Evolutionary conservation across 305 asterid species (phyloP), one percentile per base, ranked within the genome.

Genomic region (Salvia sclarea): DNA sequence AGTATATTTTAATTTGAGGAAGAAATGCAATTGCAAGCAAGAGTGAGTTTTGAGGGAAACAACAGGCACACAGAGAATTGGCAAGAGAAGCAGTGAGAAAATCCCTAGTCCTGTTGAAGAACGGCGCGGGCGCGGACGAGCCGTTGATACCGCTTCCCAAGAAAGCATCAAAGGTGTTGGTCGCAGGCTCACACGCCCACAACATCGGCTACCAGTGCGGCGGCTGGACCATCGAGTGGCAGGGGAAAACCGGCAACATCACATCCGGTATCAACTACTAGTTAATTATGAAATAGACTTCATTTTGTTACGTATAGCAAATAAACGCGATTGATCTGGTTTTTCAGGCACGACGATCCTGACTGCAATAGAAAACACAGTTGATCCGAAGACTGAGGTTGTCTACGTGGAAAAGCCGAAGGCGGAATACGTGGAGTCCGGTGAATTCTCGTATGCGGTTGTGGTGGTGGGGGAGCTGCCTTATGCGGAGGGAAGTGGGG

Each of bases 191-290:
- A 8, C 91, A 85, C 24, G 86, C 91, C 3, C 35, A 85, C 74
- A 53, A 85, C 64, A 66, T 85, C 1, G 88, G 91, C 50, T 63
- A 72, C 59, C 90, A 85, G 31, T 85, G 90, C 14, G 88, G 90
- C 13, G 90, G 88, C 1, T 85, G 88, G 91, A 85, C 90, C 3
- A 80, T 85, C 28, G 73, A 68, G 33, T 85, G 90, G 90, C 90
- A 80, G 16, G 90, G 91, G 30, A 33, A 24, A 6, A 24, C 77
- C n/a, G 86, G 86, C 54, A 85, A 85, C 59, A 70, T 75, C 21
- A 85, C 91, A 44, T 47, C 18, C 10, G 89, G 89, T 84, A 75
- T 41, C 17, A n/a, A 52, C 47, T 33, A 6, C 12, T 5, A 63
- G n/a, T n/a, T n/a, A n/a, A n/a, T n/a, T n/a, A n/a, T n/a, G n/a